Base-by-base conservation (phyloP, 2,329 filamentous ascomycete genomes). In the Clonostachys sp. region DNA sequence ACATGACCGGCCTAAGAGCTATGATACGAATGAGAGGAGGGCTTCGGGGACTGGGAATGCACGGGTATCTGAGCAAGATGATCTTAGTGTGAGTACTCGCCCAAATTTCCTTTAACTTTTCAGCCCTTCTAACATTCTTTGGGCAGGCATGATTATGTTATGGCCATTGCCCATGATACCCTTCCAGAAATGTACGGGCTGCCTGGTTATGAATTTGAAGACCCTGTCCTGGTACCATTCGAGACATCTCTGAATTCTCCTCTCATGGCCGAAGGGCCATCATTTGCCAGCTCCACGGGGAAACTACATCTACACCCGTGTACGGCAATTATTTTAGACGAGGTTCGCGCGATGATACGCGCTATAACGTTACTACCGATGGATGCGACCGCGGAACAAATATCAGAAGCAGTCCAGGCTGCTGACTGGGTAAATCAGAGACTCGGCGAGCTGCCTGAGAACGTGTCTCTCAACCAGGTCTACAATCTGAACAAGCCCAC, bases 321-420 rank as follows among this genome's bases (percentile, higher is more conserved):
- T 45, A 74, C 73, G 2, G 73, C 75, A 5, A 63, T 68, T 13
- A 73, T 80, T 45, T 67, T 80, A 4, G 77, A 80, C 46, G 70
- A 76, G 44, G 70, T 78, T 59, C 68, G 75, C 5, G 69, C 70
- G 18, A 60, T 80, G 2, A 62, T 77, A n/a, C 57, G 63, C 12
- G 57, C 67, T 4, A 67, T 77, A 0, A 51, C 75, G 6, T 57
- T 63, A 1, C 57, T 76, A n/a, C 66, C 72, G 0, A 49, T 55
- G 3, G 42, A 59, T 1, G 55, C 71, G 4, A 61, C 65, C 0
- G 34, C 52, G 0, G 65, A 66, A 20, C 63, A 73, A 33, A 54
- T 71, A 4, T 57, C 67, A 13, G 67, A 67, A 42, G 59, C 78
- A 2, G 56, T 60, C 24, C 60, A 60, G 1, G 67, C 66, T 1